Conservation (phyloP, 176 grass and related monocot genomes). For the Juncus inflexus region DNA sequence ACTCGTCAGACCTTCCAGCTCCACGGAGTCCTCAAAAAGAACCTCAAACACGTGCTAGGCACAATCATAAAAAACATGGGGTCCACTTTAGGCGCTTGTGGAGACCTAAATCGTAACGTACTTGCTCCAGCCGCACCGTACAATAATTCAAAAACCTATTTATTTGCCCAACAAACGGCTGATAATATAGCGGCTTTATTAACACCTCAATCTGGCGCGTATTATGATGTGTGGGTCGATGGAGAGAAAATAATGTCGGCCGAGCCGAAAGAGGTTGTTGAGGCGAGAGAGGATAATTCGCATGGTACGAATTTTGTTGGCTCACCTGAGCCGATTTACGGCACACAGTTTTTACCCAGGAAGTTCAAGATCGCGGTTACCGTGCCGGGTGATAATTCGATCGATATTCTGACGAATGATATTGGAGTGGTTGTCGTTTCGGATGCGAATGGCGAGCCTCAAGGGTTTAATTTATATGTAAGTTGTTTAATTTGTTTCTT, state of each 20-base stretch:
- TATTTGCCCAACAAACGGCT: conserved; percentile 82
- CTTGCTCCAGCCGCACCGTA: conserved; percentile 91
- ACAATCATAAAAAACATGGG: conserved; percentile 96
- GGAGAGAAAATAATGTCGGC: conserved; percentile 97
- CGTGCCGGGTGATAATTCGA: conserved; percentile 76
- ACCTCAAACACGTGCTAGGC: conserved; percentile 76
- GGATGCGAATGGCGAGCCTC: conserved; percentile 69
- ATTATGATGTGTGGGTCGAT: conserved; percentile 99
- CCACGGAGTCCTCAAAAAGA: conserved; percentile 91
- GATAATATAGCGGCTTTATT: conserved; percentile 87
- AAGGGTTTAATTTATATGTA: conserved; percentile 97
- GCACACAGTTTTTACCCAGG: conserved; percentile 89
- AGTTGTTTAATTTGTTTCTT: conserved; percentile 19
- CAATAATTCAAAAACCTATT: conserved; percentile 49
- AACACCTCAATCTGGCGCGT: conserved; percentile 81
- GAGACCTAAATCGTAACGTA: conserved; percentile 96
- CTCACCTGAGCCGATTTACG: conserved; percentile 91
- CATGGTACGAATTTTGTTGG: conserved; percentile 81
- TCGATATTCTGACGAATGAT: conserved; percentile 97
- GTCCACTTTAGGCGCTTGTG: conserved; percentile 87
- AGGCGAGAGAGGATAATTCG: conserved; percentile 86
- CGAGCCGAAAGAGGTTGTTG: conserved; percentile 75
- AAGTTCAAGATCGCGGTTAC: conserved; percentile 98
- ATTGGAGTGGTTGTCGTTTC: conserved; percentile 90
- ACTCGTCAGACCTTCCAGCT: conserved; percentile 97